Evolutionary conservation across 2,329 filamentous ascomycete genomes (phyloP).

Genomic region (Nemania sp.): DNA sequence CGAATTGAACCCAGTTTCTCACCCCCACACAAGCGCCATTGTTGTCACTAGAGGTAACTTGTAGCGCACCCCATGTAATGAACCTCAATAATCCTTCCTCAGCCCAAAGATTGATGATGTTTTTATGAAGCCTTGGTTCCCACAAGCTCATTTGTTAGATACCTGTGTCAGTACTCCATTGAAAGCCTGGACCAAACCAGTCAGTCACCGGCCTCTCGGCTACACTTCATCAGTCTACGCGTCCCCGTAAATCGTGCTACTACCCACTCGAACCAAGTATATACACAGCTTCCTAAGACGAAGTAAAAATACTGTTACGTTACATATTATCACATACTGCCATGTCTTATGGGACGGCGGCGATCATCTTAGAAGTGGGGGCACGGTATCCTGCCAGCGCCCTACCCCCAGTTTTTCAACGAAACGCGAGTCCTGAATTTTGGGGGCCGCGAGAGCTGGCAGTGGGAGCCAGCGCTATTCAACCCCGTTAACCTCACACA

Average conservation of each 20-base stretch:
- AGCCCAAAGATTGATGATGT: background rate
- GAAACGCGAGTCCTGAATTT: slow-evolving; percentile 50
- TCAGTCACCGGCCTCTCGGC: too few relatives aligned
- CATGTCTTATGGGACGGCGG: background rate
- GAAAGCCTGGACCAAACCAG: too few relatives aligned
- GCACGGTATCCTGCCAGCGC: slow-evolving; percentile 44
- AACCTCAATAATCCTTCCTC: background rate
- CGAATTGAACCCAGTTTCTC: background rate
- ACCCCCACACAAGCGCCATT: background rate
- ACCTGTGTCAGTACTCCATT: too few relatives aligned
- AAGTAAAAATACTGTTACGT: slow-evolving; percentile 6
- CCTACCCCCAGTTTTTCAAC: slow-evolving; percentile 53
- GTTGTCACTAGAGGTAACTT: background rate
- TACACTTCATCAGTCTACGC: too few relatives aligned
- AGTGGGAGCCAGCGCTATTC: slow-evolving; percentile 50
- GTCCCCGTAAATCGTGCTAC: background rate
- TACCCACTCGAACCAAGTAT: background rate
- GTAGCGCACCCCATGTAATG: background rate
- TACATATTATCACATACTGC: slow-evolving; percentile 4
- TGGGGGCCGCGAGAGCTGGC: slow-evolving; percentile 44
- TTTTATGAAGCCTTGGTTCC: background rate
- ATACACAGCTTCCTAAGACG: background rate
- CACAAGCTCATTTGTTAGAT: too few relatives aligned
- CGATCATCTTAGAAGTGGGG: slow-evolving; percentile 7
- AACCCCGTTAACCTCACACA: slow-evolving; percentile 47